Conservation (phyloP, 2,329 filamentous ascomycete species). For the Coccinonectria pachysandricola region DNA sequence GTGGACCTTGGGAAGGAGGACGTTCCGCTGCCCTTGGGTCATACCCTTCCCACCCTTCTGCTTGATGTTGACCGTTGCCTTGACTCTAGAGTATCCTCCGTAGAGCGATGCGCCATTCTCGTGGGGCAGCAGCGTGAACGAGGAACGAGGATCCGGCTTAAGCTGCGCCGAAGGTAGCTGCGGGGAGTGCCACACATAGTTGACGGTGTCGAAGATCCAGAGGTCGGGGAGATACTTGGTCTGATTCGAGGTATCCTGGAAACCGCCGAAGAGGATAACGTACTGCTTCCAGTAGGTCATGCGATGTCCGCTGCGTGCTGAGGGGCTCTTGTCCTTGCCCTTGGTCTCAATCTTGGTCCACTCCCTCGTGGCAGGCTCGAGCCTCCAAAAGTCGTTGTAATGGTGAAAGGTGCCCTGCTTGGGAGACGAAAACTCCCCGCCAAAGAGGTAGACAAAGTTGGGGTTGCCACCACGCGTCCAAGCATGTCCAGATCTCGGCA, state of each 20-base stretch:
- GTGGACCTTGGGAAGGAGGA: slow-evolving; percentile 79
- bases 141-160: slow-evolving; percentile 83
- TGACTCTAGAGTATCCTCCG: slow-evolving; percentile 88
- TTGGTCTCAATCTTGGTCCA: slow-evolving; percentile 81
- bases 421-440: slow-evolving; percentile 90
- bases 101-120: slow-evolving; percentile 84
- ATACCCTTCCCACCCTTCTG: slow-evolving; percentile 47
- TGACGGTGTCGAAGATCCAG: slow-evolving; percentile 90
- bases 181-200: slow-evolving; percentile 75
- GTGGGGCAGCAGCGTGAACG: slow-evolving; percentile 84
- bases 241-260: slow-evolving; percentile 91
- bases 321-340: slow-evolving; percentile 68
- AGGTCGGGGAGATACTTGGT: slow-evolving; percentile 90
- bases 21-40: slow-evolving; percentile 54
- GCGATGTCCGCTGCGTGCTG: slow-evolving; percentile 80
- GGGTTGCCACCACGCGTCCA: slow-evolving; percentile 86
- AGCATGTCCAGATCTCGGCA: slow-evolving; percentile 86
- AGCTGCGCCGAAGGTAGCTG: slow-evolving; percentile 65
- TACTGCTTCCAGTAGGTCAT: slow-evolving; percentile 98
- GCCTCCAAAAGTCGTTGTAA: slow-evolving; percentile 96
- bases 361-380: slow-evolving; percentile 75
- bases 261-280: slow-evolving; percentile 89
- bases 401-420: slow-evolving; percentile 99
- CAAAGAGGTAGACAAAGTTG: slow-evolving; percentile 81
- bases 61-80: slow-evolving; percentile 56